Evolutionary conservation across 2,329 filamentous ascomycete genomes (phyloP).

Genomic region (Clarireedia monteithiana): DNA sequence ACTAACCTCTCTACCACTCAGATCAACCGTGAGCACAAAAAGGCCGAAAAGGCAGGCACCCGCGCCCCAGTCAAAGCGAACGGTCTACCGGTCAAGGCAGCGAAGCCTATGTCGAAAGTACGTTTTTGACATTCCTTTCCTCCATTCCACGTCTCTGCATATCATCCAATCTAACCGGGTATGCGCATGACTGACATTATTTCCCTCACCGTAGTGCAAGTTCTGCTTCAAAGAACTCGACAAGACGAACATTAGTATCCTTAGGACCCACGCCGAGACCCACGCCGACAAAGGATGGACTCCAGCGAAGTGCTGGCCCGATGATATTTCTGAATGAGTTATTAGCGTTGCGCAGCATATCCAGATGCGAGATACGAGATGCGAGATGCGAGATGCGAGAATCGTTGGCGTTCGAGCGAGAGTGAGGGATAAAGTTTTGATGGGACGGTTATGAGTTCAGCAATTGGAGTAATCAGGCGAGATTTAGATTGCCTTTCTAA

Average conservation of each 20-base stretch:
- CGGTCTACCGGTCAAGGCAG: slow-evolving; percentile 45
- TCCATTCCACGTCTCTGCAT: not conserved
- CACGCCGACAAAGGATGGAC: slow-evolving; percentile 43
- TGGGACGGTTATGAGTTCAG: too few relatives aligned
- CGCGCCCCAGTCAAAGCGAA: slow-evolving; percentile 46
- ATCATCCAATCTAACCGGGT: too few relatives aligned
- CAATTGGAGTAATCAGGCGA: too few relatives aligned
- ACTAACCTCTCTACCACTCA: slow-evolving; percentile 18
- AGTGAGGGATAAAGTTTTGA: too few relatives aligned
- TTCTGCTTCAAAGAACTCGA: slow-evolving; percentile 45
- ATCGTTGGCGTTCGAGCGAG: too few relatives aligned
- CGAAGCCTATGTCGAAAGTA: slow-evolving; percentile 44
- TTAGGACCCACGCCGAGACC: slow-evolving; percentile 44
- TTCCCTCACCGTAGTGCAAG: slow-evolving; percentile 33
- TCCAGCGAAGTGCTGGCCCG: slow-evolving; percentile 52
- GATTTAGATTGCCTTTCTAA: too few relatives aligned
- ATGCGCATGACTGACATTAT: not conserved
- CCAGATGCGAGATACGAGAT: too few relatives aligned
- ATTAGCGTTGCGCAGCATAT: too few relatives aligned
- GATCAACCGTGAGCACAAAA: slow-evolving; percentile 48
- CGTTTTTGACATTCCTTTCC: slow-evolving; percentile 10
- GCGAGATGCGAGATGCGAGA: too few relatives aligned
- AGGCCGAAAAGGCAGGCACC: slow-evolving; percentile 46
- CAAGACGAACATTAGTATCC: slow-evolving; percentile 42
- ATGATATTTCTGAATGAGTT: slow-evolving; percentile 32